Evolutionary conservation across 73 alveolate genomes (phyloP).

Genomic region (Blepharisma stoltei): DNA sequence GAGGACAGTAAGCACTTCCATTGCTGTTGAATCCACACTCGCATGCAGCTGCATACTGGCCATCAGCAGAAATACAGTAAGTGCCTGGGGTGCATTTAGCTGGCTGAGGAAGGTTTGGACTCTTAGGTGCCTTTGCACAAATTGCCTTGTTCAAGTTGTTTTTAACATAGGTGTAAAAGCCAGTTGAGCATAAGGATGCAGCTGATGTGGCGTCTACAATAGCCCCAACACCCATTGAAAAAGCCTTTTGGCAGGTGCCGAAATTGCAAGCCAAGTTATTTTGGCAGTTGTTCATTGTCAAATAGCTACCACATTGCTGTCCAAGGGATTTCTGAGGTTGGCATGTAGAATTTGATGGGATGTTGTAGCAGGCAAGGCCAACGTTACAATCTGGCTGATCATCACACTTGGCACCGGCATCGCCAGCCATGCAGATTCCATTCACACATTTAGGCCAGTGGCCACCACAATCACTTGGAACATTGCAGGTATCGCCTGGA

Average conservation of each 20-base stretch:
- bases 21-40: constrained; percentile 7
- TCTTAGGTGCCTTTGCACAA: constrained; percentile 15
- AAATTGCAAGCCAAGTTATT: constrained; percentile 15
- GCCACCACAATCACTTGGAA: neutral
- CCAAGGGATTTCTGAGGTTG: neutral
- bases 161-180: neutral
- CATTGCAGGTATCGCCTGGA: constrained; percentile 19
- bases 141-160: neutral
- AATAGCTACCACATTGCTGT: constrained; percentile 6
- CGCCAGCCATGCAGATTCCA: neutral
- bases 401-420: neutral
- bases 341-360: neutral
- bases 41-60: neutral
- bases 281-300: constrained; percentile 15
- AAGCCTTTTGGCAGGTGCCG: constrained; percentile 6
- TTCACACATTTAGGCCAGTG: neutral
- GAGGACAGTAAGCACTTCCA: constrained; percentile 23
- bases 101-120: constrained; percentile 10
- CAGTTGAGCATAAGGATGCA: neutral
- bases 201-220: neutral
- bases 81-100: neutral
- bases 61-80: neutral
- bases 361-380: neutral
- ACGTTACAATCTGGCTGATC: constrained; percentile 23
- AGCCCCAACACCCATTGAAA: neutral